Conservation (phyloP, 1,284 basidiomycete species). For the Fomitiporia mediterranea region DNA sequence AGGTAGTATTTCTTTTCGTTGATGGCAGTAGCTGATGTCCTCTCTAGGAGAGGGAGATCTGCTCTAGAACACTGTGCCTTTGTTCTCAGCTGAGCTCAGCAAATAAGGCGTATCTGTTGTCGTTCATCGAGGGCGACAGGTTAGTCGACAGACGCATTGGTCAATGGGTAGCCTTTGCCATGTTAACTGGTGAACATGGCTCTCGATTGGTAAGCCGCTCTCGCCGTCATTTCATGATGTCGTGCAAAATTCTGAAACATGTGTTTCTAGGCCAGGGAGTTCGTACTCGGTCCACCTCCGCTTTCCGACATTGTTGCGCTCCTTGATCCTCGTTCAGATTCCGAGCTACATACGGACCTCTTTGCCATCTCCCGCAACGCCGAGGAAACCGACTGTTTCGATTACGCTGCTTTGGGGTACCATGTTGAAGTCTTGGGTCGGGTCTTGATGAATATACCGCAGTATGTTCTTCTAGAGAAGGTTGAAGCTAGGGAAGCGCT, state of each 20-base stretch:
- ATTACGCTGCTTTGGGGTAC: slow-evolving; percentile 54
- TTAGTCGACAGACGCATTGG: slow-evolving; percentile 50
- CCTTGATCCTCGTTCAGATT: slow-evolving; percentile 19
- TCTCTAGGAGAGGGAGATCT: slow-evolving; percentile 44
- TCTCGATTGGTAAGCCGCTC: slow-evolving; percentile 30
- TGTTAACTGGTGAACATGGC: slow-evolving; percentile 32
- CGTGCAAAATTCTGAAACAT: background rate
- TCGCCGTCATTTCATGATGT: slow-evolving; percentile 2
- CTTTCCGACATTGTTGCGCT: slow-evolving; percentile 41
- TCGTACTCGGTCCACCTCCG: slow-evolving; percentile 39
- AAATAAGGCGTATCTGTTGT: slow-evolving; percentile 46
- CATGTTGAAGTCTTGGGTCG: slow-evolving; percentile 50
- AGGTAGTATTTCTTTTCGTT: slow-evolving; percentile 21
- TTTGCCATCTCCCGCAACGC: slow-evolving; percentile 41
- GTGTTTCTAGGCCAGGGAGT: slow-evolving; percentile 24
- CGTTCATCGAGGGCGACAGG: slow-evolving; percentile 48
- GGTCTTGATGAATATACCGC: slow-evolving; percentile 52
- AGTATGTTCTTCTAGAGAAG: slow-evolving; percentile 49
- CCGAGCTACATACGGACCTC: background rate
- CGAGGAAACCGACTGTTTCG: slow-evolving; percentile 36
- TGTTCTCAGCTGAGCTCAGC: slow-evolving; percentile 32
- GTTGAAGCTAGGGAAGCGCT: slow-evolving; percentile 23
- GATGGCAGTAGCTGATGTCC: slow-evolving; percentile 6
- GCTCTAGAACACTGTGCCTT: slow-evolving; percentile 39
- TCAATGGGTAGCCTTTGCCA: slow-evolving; percentile 47